Evolutionary conservation across 2,329 filamentous ascomycete species (phyloP), one percentile per base, ranked within the genome.

Genomic region (Ascocoryne sarcoides): DNA sequence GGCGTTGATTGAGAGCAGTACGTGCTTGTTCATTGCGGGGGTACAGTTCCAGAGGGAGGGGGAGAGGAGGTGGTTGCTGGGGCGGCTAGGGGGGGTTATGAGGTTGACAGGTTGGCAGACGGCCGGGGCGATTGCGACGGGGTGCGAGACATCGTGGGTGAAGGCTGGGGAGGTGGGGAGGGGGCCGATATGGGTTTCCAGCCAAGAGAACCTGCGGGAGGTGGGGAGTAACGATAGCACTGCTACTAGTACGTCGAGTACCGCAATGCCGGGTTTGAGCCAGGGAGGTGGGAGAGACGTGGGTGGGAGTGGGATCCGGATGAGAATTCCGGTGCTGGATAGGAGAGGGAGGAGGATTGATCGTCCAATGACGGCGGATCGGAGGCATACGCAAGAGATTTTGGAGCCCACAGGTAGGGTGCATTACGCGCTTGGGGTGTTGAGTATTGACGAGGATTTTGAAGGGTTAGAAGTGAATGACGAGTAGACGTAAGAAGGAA

Each of bases 41-140:
- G 76, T 96, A 33, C 42, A 95, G 70, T 93, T 79, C 58, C 76
- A 76, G 52, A 76, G 85, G 44, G 60, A 76, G 4, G 66, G 63
- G 1, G 88, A 96, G 55, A 78, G 92, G 1, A 71, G 75, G 42
- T 94, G 87, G 84, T 75, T 82, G 0, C 72, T 95, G 47, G 70
- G 73, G 23, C 77, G 83, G 19, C 70, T 95, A 40, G 73, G 79
- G 51, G 80, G 87, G 52, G 80, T 94, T 29, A 76, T 83, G 2
- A 76, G 80, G 1, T 69, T 92, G 5, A 95, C 87, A 0, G 92
- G 92, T 0, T 95, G 87, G 84, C 82, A 87, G 53, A 87, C 83
- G 1, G 84, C 87, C 1, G 74, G 77, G 23, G 77, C 88, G 30
- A 90, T 95, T 47, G 86, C 86, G 0, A 71, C 76, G 36, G 88